Evolutionary conservation across 2,329 filamentous ascomycete genomes (phyloP).

Genomic region (Dothistroma septosporum): DNA sequence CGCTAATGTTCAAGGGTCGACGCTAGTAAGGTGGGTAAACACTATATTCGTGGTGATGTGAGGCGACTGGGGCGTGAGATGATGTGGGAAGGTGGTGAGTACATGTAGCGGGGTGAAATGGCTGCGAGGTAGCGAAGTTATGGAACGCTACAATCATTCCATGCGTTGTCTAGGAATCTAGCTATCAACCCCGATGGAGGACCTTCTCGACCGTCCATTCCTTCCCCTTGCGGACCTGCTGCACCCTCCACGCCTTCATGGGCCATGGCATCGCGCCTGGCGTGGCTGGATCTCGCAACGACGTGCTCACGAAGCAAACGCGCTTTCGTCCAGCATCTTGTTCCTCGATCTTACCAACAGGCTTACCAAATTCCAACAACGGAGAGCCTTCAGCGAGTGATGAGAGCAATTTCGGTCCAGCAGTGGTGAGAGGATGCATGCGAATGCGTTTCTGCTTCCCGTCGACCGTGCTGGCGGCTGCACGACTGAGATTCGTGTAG

Average conservation of each 20-base stretch:
- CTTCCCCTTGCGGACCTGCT: constrained; percentile 68
- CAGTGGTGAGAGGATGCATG: constrained; percentile 81
- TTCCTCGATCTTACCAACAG: constrained; percentile 71
- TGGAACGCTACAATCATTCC: neutral
- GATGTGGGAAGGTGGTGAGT: too few species aligned
- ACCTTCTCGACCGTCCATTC: constrained; percentile 70
- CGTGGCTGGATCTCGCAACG: constrained; percentile 45
- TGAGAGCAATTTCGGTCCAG: constrained; percentile 71
- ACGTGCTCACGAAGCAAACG: constrained; percentile 80
- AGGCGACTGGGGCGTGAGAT: too few species aligned
- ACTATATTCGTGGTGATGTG: too few species aligned
- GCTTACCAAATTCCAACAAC: constrained; percentile 79
- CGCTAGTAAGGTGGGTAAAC: too few species aligned
- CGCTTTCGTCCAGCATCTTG: constrained; percentile 51
- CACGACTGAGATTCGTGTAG: constrained; percentile 78
- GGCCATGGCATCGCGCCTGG: constrained; percentile 25
- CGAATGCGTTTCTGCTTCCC: constrained; percentile 65
- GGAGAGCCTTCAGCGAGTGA: constrained; percentile 80
- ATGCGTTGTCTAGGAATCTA: neutral
- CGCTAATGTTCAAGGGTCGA: neutral
- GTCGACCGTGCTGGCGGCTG: constrained; percentile 44
- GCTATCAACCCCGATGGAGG: constrained; percentile 22
- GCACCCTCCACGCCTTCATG: constrained; percentile 76
- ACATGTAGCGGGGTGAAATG: too few species aligned
- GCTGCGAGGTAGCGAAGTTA: too few species aligned